Evolutionary conservation across 345 rosid genomes (phyloP).

Genomic region (Pugionium dolabratum): DNA sequence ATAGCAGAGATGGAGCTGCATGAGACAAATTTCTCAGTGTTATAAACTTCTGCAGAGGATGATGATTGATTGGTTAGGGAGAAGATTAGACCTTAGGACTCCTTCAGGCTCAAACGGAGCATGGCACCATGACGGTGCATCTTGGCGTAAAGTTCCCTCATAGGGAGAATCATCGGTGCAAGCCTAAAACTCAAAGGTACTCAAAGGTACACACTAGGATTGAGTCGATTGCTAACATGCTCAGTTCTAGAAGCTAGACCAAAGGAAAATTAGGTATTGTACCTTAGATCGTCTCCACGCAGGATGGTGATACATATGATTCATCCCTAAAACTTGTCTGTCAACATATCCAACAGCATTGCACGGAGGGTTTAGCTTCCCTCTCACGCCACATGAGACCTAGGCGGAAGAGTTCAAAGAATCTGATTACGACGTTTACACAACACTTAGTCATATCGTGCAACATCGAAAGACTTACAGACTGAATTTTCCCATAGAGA

Average conservation of each 20-base stretch:
- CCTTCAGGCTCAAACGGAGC: constrained; percentile 98
- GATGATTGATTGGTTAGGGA: background rate
- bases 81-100: constrained; percentile 57
- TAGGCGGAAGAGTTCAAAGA: constrained; percentile 24
- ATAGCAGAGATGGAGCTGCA: constrained; percentile 81
- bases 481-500: constrained; percentile 62
- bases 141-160: constrained; percentile 52
- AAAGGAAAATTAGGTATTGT: background rate
- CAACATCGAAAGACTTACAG: constrained; percentile 44
- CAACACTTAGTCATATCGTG: constrained; percentile 3
- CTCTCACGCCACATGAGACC: constrained; percentile 79
- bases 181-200: constrained; percentile 48
- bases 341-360: constrained; percentile 86
- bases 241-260: background rate
- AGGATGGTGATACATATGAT: constrained; percentile 76
- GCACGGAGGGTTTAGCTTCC: constrained; percentile 81
- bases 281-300: constrained; percentile 97
- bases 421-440: background rate
- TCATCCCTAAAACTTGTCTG: constrained; percentile 66
- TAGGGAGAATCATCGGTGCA: constrained; percentile 71
- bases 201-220: constrained; percentile 8
- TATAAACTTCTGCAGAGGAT: constrained; percentile 7
- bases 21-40: constrained; percentile 16
- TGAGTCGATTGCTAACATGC: background rate
- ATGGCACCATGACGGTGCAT: constrained; percentile 84